Evolutionary conservation across 805 yeast species (phyloP).

Genomic region (Candida endomychidarum): DNA sequence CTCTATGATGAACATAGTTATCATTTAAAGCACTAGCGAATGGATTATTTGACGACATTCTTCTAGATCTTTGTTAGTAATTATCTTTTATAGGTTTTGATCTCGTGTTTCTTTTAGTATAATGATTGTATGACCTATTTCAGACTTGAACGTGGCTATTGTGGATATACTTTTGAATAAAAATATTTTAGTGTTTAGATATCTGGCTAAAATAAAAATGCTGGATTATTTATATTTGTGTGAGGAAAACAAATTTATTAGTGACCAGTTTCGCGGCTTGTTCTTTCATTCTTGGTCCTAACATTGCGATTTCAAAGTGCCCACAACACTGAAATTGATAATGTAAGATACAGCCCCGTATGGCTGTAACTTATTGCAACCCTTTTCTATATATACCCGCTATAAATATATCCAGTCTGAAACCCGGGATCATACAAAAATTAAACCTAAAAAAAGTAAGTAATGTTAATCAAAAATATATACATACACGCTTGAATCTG

Average conservation of each 20-base stretch:
- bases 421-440: no score
- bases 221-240: slow-evolving; percentile 4
- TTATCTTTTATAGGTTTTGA: neutral
- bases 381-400: no score
- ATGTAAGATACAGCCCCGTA: no score
- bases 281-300: neutral
- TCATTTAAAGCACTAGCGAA: slow-evolving; percentile 48
- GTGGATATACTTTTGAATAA: no score
- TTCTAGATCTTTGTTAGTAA: slow-evolving; percentile 20
- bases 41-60: slow-evolving; percentile 52
- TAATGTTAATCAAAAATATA: neutral
- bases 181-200: no score
- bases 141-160: no score
- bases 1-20: slow-evolving; percentile 37
- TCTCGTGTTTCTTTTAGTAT: no score
- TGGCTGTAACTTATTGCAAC: no score
- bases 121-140: no score
- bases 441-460: neutral
- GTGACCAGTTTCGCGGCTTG: neutral
- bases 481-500: slow-evolving; percentile 19
- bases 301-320: slow-evolving; percentile 4
- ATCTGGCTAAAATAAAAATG: no score
- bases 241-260: slow-evolving; percentile 6
- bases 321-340: neutral
- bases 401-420: no score